A percentile compares a stretch with the other conserved stretches of the same genome.
phyloP scores from a whole-genome alignment of 768 basidiomycete genomes.

The Boletus rubroflammeus region DNA sequence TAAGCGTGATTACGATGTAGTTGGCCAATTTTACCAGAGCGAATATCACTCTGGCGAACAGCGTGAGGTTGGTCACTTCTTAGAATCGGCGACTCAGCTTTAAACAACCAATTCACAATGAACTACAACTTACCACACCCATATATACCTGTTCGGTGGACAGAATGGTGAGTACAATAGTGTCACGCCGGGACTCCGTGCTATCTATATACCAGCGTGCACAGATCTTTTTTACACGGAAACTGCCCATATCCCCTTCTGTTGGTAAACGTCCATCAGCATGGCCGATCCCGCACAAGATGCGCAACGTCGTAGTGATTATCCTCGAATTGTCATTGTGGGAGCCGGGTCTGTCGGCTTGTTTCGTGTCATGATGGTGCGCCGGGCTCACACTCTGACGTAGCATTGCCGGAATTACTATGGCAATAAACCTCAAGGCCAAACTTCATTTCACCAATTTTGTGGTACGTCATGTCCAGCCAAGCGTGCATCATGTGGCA shows the following conservation, averaged over 20 bases:
- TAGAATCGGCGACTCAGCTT: too few species aligned
- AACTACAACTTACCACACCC: background rate
- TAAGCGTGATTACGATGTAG: background rate
- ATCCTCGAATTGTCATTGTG: background rate
- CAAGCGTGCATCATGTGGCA: conserved; percentile 3
- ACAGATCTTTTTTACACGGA: background rate
- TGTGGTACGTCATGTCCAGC: conserved; percentile 33
- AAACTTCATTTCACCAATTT: conserved; percentile 40
- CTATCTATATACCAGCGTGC: conserved; percentile 1
- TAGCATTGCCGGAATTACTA: background rate
- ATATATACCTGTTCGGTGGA: background rate
- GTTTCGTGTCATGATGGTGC: background rate
- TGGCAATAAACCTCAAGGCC: conserved; percentile 2
- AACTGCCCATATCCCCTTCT: background rate
- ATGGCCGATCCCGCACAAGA: background rate
- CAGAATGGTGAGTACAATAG: background rate
- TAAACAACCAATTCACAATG: too few species aligned
- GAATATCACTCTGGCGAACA: too few species aligned
- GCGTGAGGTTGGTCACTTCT: background rate
- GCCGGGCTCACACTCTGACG: background rate
- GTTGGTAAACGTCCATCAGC: background rate
- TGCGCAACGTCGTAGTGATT: background rate
- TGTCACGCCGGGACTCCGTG: background rate
- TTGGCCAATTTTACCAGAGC: background rate
- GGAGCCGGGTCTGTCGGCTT: background rate